Evolutionary conservation across 768 basidiomycete genomes (phyloP), one percentile per base, ranked within the genome.

Genomic region (Pisolithus microcarpus): DNA sequence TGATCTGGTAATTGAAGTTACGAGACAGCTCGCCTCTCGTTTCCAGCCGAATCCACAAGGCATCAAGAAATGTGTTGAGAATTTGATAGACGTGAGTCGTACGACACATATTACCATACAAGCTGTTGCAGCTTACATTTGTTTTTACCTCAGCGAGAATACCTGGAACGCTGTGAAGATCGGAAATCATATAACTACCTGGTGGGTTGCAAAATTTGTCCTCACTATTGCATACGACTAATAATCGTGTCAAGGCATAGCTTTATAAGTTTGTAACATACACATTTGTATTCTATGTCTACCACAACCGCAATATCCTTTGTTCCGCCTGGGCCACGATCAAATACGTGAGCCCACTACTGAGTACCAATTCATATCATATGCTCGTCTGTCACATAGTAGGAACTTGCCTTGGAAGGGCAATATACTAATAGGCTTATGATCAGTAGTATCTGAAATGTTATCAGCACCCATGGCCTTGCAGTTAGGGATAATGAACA

Each of bases 41-140:
- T 99, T 98, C 75, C 79, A 79, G 45, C 95, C 95, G 0, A 84
- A 90, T 55, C 87, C 93, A 38, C 66, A 82, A 39, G 75, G 79
- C 56, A 91, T 99, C 73, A 99, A 99, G 77, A 91, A 87, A 68
- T 78, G 91, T 43, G 87, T 99, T 49, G 96, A 98, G 64, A 81
- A 79, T 26, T 69, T 99, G 52, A 97, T 99, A 47, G 96, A 98
- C 71, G 93, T 92, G 51, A 55, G 80, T 68, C 15, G 3, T 46
- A 48, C 43, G 42, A 6, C 46, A 38, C 36, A 31, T 23, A 15
- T 15, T 7, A 4, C 11, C 34, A 18, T 37, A 19, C 42, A 23
- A 48, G 34, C 11, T 15, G 34, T 42, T 28, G 16, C 2, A 30
- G 7, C 42, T 52, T 44, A 38, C 13, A 28, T 23, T 42, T 56